These are phyloP conservation scores for Drechslera avenae DNA, from an alignment of 2,329 filamentous ascomycete genomes.

Conservation along the genomic window DNA sequence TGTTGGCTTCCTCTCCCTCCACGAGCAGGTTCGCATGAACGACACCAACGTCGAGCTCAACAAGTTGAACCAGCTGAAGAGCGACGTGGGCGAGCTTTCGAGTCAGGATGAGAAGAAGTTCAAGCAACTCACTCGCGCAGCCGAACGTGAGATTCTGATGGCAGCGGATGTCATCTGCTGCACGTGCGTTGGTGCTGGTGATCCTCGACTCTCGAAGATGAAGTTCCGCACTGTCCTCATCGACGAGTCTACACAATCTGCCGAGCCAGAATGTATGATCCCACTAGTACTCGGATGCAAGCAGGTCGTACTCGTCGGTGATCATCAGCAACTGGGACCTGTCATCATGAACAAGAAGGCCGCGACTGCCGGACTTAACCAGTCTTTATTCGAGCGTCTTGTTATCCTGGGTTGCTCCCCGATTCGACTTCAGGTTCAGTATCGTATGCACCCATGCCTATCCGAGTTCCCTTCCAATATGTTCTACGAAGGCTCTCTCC, in stretches of 20 bases:
- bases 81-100: conserved; percentile 85
- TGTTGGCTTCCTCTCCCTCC: conserved; percentile 90
- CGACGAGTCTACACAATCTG: conserved; percentile 97
- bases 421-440: conserved; percentile 94
- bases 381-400: conserved; percentile 96
- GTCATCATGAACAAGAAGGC: conserved; percentile 99
- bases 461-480: conserved; percentile 99
- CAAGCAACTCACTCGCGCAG: conserved; percentile 90
- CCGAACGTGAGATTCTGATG: conserved; percentile 90
- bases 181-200: conserved; percentile 95
- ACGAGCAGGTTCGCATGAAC: conserved; percentile 97
- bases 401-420: conserved; percentile 89
- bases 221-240: conserved; percentile 98
- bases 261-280: conserved; percentile 99
- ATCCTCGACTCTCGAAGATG: conserved; percentile 93
- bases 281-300: conserved; percentile 96
- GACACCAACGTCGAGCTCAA: conserved; percentile 92
- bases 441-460: conserved; percentile 97
- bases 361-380: conserved; percentile 94
- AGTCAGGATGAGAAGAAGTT: conserved; percentile 98
- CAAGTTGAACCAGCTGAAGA: conserved; percentile 92
- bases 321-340: conserved; percentile 96
- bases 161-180: conserved; percentile 99
- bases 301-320: conserved; percentile 96
- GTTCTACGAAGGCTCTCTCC: conserved; percentile 97